These are phyloP conservation scores for Xeromyces bisporus DNA, from an alignment of 495 filamentous ascomycete species.

Conservation along the genomic window DNA sequence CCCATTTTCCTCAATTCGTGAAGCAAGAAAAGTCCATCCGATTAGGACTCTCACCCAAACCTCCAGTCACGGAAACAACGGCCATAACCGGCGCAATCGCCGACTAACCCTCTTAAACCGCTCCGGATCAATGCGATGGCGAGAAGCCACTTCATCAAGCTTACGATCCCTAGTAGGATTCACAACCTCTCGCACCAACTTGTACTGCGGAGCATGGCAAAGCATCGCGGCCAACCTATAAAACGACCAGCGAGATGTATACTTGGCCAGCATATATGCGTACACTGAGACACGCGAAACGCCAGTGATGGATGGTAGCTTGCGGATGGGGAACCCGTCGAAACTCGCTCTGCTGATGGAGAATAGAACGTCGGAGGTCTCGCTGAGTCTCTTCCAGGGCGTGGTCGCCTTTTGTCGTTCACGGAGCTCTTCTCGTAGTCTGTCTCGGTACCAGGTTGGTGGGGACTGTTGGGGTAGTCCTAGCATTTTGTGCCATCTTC, in stretches of 20 bases:
- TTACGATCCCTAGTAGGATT: constrained; percentile 33
- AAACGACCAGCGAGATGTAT: constrained; percentile 32
- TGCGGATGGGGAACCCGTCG: constrained; percentile 21
- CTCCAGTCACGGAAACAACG: constrained; percentile 15
- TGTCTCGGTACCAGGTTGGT: constrained; percentile 27
- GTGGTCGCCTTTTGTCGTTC: constrained; percentile 22
- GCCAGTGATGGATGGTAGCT: constrained; percentile 14
- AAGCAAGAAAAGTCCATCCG: too few species aligned
- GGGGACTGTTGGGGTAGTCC: constrained; percentile 21
- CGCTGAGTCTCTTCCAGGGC: constrained; percentile 25
- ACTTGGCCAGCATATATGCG: constrained; percentile 35
- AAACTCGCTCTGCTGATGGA: constrained; percentile 26
- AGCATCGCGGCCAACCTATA: constrained; percentile 26
- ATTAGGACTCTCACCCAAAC: too few species aligned
- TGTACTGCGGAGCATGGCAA: constrained; percentile 15
- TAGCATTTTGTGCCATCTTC: constrained; percentile 23
- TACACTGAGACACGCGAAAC: constrained; percentile 17
- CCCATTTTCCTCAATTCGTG: too few species aligned
- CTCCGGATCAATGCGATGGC: constrained; percentile 24
- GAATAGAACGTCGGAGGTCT: constrained; percentile 37
- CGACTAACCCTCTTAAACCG: constrained; percentile 20
- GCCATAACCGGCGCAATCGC: constrained; percentile 24
- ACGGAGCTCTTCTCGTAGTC: constrained; percentile 27
- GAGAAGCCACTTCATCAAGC: constrained; percentile 26
- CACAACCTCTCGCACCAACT: constrained; percentile 28